phyloP scores from a whole-genome alignment of 768 basidiomycete species.

The Neoboletus subvelutipes region DNA sequence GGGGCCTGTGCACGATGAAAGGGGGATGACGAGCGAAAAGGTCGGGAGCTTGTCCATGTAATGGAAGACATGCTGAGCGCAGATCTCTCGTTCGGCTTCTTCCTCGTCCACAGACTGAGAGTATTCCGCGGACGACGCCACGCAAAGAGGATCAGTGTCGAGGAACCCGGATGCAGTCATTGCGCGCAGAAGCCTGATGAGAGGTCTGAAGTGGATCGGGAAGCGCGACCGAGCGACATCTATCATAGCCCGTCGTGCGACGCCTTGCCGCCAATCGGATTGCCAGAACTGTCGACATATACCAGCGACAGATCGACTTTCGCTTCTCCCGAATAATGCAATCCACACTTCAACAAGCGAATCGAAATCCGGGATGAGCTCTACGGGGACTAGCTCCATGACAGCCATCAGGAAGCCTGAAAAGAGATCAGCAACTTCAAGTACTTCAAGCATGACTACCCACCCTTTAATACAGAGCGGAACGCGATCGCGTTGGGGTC shows the following conservation, averaged over 20 bases:
- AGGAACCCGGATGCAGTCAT: conserved; percentile 78
- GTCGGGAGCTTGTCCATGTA: conserved; percentile 72
- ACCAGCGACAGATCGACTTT: conserved; percentile 56
- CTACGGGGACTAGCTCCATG: conserved; percentile 71
- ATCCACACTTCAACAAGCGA: conserved; percentile 75
- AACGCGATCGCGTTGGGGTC: conserved; percentile 79
- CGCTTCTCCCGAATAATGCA: conserved; percentile 73
- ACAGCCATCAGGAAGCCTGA: conserved; percentile 75
- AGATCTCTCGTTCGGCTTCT: conserved; percentile 52
- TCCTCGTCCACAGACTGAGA: conserved; percentile 39
- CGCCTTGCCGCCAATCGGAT: conserved; percentile 65
- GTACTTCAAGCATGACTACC: conserved; percentile 10
- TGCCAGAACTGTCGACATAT: conserved; percentile 86
- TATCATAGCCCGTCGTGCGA: conserved; percentile 73
- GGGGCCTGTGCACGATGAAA: conserved; percentile 58
- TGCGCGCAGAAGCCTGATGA: conserved; percentile 70
- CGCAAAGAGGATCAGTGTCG: conserved; percentile 67
- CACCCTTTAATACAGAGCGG: conserved; percentile 84
- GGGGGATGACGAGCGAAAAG: conserved; percentile 72
- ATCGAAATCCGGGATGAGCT: conserved; percentile 75
- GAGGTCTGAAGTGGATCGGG: conserved; percentile 71
- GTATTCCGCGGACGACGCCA: conserved; percentile 42
- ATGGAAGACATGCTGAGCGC: conserved; percentile 69
- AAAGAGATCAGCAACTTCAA: conserved; percentile 2
- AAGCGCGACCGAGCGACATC: conserved; percentile 82